Base-by-base conservation (phyloP, 2,329 filamentous ascomycete genomes). In the Trichoderma atroviride region DNA sequence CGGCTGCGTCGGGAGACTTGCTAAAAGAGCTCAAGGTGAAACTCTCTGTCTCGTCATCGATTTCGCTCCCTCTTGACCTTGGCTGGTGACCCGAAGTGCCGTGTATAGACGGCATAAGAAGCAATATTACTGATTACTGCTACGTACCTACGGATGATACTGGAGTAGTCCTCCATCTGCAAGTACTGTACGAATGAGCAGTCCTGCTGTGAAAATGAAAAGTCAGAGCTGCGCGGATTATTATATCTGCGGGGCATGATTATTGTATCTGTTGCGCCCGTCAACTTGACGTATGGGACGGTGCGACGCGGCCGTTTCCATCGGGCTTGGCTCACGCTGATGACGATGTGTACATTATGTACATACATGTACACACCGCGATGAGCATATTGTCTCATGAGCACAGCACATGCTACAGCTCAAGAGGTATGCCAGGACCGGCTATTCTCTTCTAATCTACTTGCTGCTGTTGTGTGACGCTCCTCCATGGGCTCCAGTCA, bases 11-110 rank as follows among this genome's bases (percentile, higher is more conserved):
- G 62, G 22, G 27, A 16, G 29, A 47, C 56, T 50, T 47, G 24
- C 27, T 22, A 31, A 35, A 58, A 50, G 50, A 33, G 29, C 53
- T 66, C 63, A 66, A 52, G 29, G 50, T 66, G 63, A 66, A 58
- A 58, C 63, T 50, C n/a, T 58, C 11, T n/a, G 37, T 35, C 9
- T 43, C n/a, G 40, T 58, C 19, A 33, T 57, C 7, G 55, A 57
- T 35, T 22, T 10, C 14, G 22, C 29, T 33, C 19, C 27, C 55
- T 40, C 13, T 35, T 47, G 5, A 57, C 16, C 53, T 16, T 16
- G 16, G 37, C 63, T 50, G 53, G 29, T 52, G 55, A 9, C n/a
- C 35, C 3, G 14, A 16, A 33, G 29, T 10, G 53, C 40, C 40
- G n/a, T 40, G 35, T 33, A 10, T 57, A 35, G 10, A 66, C n/a